Evolutionary conservation across 495 filamentous ascomycete genomes (phyloP).

Genomic region (Penicillium steckii): DNA sequence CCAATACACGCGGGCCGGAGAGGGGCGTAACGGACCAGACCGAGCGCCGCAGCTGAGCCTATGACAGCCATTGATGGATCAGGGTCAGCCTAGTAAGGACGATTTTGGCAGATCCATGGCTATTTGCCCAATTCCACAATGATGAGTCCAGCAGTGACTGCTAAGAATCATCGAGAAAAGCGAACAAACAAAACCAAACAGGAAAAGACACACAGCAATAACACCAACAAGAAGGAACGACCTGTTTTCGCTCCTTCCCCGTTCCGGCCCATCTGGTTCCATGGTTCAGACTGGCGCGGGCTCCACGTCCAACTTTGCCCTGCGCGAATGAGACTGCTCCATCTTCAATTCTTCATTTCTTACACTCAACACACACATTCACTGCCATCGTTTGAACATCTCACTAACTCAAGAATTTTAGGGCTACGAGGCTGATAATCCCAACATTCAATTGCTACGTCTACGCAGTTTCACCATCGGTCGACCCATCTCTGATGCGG

Average conservation of each 20-base stretch:
- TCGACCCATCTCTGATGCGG: slow-evolving; percentile 57
- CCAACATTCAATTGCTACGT: slow-evolving; percentile 72
- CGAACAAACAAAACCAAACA: background rate
- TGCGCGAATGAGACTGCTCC: slow-evolving; percentile 17
- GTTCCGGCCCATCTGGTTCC: slow-evolving; percentile 34
- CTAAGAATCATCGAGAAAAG: too few species aligned
- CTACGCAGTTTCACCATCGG: slow-evolving; percentile 74
- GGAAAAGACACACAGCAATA: background rate
- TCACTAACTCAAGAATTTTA: slow-evolving; percentile 32
- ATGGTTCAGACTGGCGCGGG: slow-evolving; percentile 38
- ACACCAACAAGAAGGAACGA: background rate
- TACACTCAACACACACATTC: background rate
- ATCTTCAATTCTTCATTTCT: background rate
- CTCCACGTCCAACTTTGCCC: background rate
- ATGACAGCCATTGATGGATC: background rate
- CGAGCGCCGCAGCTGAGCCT: background rate
- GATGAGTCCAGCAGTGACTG: too few species aligned
- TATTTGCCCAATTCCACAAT: too few species aligned
- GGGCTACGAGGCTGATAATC: slow-evolving; percentile 72
- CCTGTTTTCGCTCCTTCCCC: background rate
- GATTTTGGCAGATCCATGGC: too few species aligned
- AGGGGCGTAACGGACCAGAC: background rate
- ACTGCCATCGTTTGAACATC: background rate
- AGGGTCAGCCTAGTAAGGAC: slow-evolving; percentile 2
- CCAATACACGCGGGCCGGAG: background rate